These are phyloP conservation scores for Xerocomus nothofagi DNA, from an alignment of 1,284 basidiomycete species.

Conservation along the genomic window DNA sequence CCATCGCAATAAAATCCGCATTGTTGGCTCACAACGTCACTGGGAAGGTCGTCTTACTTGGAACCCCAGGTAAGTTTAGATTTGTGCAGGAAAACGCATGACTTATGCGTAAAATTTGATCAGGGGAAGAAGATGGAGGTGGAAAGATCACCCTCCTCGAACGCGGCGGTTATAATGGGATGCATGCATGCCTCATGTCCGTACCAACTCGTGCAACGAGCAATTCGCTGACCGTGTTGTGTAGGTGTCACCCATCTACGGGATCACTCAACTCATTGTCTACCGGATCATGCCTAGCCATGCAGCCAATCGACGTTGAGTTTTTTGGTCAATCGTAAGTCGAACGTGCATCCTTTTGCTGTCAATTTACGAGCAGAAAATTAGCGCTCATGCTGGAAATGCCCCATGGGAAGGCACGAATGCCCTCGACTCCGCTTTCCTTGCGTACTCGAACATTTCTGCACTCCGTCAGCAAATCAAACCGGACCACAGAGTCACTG, in stretches of 20 bases:
- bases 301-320: slow-evolving; percentile 60
- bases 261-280: slow-evolving; percentile 49
- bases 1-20: slow-evolving; percentile 69
- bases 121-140: slow-evolving; percentile 77
- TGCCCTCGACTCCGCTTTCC: slow-evolving; percentile 81
- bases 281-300: slow-evolving; percentile 55
- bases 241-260: slow-evolving; percentile 65
- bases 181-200: slow-evolving; percentile 79
- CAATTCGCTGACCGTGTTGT: slow-evolving; percentile 13
- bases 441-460: slow-evolving; percentile 75
- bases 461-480: slow-evolving; percentile 74
- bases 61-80: slow-evolving; percentile 69
- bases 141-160: slow-evolving; percentile 78
- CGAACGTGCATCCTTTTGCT: not conserved
- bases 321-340: slow-evolving; percentile 67
- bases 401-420: slow-evolving; percentile 84
- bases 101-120: slow-evolving; percentile 8
- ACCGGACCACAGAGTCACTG: slow-evolving; percentile 66
- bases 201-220: slow-evolving; percentile 23
- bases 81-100: slow-evolving; percentile 2
- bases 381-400: slow-evolving; percentile 72
- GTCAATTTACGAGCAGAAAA: slow-evolving; percentile 7
- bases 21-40: slow-evolving; percentile 63
- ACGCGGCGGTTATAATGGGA: slow-evolving; percentile 69
- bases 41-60: slow-evolving; percentile 77